phyloP scores from a whole-genome alignment of 106 monocot genomes.

The Dioscorea zingiberensis region DNA sequence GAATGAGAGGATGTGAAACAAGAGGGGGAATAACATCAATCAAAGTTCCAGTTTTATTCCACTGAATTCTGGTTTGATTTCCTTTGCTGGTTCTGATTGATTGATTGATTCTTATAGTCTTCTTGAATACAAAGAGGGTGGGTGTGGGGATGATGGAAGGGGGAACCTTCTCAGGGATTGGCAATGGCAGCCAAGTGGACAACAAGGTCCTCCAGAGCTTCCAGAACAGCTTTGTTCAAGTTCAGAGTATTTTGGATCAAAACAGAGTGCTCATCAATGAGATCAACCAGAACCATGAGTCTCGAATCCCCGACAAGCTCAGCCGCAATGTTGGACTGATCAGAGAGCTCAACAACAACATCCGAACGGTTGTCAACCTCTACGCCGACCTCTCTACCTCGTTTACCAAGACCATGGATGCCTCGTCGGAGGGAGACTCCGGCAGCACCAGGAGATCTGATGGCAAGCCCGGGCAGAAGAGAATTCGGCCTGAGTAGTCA shows the following conservation, averaged over 20 bases:
- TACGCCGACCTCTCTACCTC: conserved; percentile 46
- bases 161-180: conserved; percentile 25
- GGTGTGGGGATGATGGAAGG: conserved; percentile 38
- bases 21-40: no score
- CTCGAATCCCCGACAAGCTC: conserved; percentile 36
- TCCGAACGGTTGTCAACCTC: conserved; percentile 39
- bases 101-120: no score
- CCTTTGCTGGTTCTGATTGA: not conserved
- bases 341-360: conserved; percentile 61
- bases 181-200: conserved; percentile 34
- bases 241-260: conserved; percentile 54
- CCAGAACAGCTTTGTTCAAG: conserved; percentile 58
- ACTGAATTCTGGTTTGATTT: not conserved
- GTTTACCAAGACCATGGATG: conserved; percentile 22
- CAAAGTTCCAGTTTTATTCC: not conserved
- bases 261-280: conserved; percentile 58
- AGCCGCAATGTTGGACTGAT: conserved; percentile 33
- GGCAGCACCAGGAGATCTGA: conserved; percentile 30
- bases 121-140: no score
- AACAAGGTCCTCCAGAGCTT: conserved; percentile 42
- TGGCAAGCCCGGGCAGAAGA: conserved; percentile 36
- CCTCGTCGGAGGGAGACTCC: conserved; percentile 30
- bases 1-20: no score
- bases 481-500: conserved; percentile 19
- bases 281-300: conserved; percentile 61